These are phyloP conservation scores for Amanita pallidorosea DNA, from an alignment of 768 basidiomycete species.

Conservation along the genomic window DNA sequence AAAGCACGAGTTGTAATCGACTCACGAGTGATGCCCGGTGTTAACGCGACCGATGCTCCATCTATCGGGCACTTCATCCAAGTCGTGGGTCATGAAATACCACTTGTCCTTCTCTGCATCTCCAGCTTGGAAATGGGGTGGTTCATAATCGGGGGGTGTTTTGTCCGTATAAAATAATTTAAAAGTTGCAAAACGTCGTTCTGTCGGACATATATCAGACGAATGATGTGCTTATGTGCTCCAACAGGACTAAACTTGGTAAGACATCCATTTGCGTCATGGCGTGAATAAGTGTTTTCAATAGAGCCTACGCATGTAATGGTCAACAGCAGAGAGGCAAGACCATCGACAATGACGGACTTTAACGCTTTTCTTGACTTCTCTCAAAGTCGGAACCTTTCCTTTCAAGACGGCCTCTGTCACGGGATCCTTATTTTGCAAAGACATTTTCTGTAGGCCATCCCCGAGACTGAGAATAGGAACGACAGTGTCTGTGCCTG, in stretches of 20 bases:
- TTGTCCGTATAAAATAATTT: conserved; percentile 78
- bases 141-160: conserved; percentile 77
- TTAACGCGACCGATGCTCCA: conserved; percentile 57
- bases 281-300: conserved; percentile 71
- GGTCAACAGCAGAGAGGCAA: background rate
- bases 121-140: conserved; percentile 65
- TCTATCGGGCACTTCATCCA: conserved; percentile 64
- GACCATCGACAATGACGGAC: conserved; percentile 20
- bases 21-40: conserved; percentile 65
- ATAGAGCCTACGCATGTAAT: conserved; percentile 37
- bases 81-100: conserved; percentile 72
- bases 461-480: conserved; percentile 71
- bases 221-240: background rate
- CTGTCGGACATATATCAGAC: conserved; percentile 22
- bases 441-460: conserved; percentile 10
- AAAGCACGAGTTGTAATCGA: background rate
- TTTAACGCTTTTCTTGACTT: conserved; percentile 78
- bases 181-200: conserved; percentile 78
- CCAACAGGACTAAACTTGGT: conserved; percentile 42
- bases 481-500: conserved; percentile 46
- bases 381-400: conserved; percentile 58
- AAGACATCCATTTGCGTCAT: conserved; percentile 72
- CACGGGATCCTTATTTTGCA: conserved; percentile 38
- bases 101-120: conserved; percentile 66
- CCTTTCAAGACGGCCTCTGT: conserved; percentile 48